phyloP scores from a whole-genome alignment of 2,329 filamentous ascomycete species.

The Rosellinia necatrix region DNA sequence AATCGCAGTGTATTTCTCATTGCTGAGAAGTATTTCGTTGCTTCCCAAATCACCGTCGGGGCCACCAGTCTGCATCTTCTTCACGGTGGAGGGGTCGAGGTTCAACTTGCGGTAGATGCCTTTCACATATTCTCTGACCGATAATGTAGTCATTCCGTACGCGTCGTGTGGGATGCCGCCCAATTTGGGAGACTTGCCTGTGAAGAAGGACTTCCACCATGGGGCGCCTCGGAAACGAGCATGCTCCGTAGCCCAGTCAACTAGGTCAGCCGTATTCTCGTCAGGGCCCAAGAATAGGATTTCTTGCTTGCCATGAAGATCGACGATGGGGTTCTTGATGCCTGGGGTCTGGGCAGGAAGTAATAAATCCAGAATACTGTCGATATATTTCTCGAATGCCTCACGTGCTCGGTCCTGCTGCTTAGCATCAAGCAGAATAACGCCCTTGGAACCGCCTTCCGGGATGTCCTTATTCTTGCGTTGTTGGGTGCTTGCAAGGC shows the following conservation, averaged over 20 bases:
- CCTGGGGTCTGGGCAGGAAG: constrained; percentile 88
- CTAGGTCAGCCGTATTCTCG: constrained; percentile 96
- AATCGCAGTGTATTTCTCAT: constrained; percentile 93
- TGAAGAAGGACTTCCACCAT: constrained; percentile 99
- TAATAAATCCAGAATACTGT: constrained; percentile 94
- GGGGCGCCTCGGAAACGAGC: constrained; percentile 84
- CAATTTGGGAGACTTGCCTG: constrained; percentile 93
- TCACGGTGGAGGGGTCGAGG: constrained; percentile 81
- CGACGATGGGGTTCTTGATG: constrained; percentile 98
- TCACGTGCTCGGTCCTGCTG: constrained; percentile 92
- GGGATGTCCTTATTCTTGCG: constrained; percentile 99
- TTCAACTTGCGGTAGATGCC: constrained; percentile 97
- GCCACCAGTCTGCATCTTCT: constrained; percentile 96
- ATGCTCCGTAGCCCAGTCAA: constrained; percentile 98
- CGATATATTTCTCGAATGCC: constrained; percentile 99
- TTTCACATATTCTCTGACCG: constrained; percentile 92
- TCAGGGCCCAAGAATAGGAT: constrained; percentile 99
- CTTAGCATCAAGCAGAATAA: constrained; percentile 89
- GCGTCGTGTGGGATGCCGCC: constrained; percentile 95
- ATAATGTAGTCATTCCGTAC: constrained; percentile 98
- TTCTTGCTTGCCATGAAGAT: constrained; percentile 91
- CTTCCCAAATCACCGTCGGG: constrained; percentile 96
- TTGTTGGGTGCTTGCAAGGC: constrained; percentile 96
- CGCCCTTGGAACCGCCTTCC: constrained; percentile 96
- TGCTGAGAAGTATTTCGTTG: constrained; percentile 94